Evolutionary conservation across 2,329 filamentous ascomycete genomes (phyloP).

Genomic region (Aphanocladium album): DNA sequence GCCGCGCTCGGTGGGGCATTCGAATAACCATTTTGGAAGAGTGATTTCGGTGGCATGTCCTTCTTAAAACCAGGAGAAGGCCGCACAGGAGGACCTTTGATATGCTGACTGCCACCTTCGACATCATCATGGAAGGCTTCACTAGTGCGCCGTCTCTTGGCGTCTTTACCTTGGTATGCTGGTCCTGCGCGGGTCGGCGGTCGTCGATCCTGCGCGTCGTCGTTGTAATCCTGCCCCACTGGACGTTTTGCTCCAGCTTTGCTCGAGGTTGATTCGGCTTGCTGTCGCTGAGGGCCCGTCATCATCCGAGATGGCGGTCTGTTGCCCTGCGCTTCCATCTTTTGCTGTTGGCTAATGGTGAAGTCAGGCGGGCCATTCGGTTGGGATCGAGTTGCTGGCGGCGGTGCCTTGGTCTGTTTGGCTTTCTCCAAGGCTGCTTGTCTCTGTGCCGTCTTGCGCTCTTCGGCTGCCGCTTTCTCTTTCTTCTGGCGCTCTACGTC

Average conservation of each 20-base stretch:
- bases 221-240: slow-evolving; percentile 53
- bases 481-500: slow-evolving; percentile 59
- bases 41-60: slow-evolving; percentile 56
- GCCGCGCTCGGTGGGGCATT: slow-evolving; percentile 50
- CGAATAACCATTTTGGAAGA: slow-evolving; percentile 57
- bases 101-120: slow-evolving; percentile 51
- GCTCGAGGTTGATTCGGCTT: slow-evolving; percentile 45
- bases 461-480: slow-evolving; percentile 57
- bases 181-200: slow-evolving; percentile 46
- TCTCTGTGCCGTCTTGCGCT: slow-evolving; percentile 61
- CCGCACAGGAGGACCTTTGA: slow-evolving; percentile 80
- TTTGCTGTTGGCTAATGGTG: slow-evolving; percentile 24
- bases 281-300: slow-evolving; percentile 43
- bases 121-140: slow-evolving; percentile 64
- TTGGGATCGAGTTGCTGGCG: slow-evolving; percentile 53
- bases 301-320: slow-evolving; percentile 56
- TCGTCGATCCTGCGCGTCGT: slow-evolving; percentile 48
- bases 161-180: slow-evolving; percentile 64
- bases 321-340: slow-evolving; percentile 28
- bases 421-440: slow-evolving; percentile 60
- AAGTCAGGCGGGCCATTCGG: slow-evolving; percentile 47
- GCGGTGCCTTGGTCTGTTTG: slow-evolving; percentile 59
- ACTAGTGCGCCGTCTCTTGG: slow-evolving; percentile 74
- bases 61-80: slow-evolving; percentile 68
- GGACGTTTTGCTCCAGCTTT: slow-evolving; percentile 54